Evolutionary conservation across 2,329 filamentous ascomycete species (phyloP), one percentile per base, ranked within the genome.

Genomic region (Colletotrichum sp.): DNA sequence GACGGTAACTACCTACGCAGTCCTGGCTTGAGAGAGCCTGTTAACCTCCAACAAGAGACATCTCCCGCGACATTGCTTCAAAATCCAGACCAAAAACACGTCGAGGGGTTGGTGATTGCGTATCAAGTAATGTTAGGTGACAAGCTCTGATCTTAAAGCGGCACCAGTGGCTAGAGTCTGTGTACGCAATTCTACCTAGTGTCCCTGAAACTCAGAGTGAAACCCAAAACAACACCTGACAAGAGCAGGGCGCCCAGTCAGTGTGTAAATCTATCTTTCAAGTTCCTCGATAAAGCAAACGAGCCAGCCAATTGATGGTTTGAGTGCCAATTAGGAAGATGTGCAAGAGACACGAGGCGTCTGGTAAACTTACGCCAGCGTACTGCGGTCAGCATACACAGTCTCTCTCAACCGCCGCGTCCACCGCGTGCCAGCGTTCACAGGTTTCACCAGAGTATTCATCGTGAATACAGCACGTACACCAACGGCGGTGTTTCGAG

Each of bases 161-260:
- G 18, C 9, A n/a, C 1, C 2, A n/a, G 5, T n/a, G 1, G 39
- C 39, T 12, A 21, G 6, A n/a, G 18, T 49, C 9, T 49, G 2
- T n/a, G 18, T n/a, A n/a, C 9, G 39, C 10, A 3, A 44, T 3
- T 44, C 39, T 5, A 44, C 1, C 39, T 44, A 44, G 36, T 18
- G 39, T n/a, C 16, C 3, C 8, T 9, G 39, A 44, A 44, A 9
- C 18, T 44, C 3, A 6, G 18, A 49, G 1, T 12, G 39, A n/a
- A 49, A 10, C 0, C 39, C 2, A 5, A n/a, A n/a, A 4, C 18
- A 6, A 12, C 6, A 10, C 9, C 9, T 49, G 9, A n/a, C 18
- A 49, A 3, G 39, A 44, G 39, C 9, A 49, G 39, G 9, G 8
- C 18, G 9, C 18, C 10, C 18, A 6, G 39, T n/a, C 39, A 3